A percentile compares a stretch with the other conserved stretches of the same genome.
These are phyloP conservation scores for Naganishia sp. DNA, from an alignment of 1,284 basidiomycete genomes.

Conservation along the genomic window DNA sequence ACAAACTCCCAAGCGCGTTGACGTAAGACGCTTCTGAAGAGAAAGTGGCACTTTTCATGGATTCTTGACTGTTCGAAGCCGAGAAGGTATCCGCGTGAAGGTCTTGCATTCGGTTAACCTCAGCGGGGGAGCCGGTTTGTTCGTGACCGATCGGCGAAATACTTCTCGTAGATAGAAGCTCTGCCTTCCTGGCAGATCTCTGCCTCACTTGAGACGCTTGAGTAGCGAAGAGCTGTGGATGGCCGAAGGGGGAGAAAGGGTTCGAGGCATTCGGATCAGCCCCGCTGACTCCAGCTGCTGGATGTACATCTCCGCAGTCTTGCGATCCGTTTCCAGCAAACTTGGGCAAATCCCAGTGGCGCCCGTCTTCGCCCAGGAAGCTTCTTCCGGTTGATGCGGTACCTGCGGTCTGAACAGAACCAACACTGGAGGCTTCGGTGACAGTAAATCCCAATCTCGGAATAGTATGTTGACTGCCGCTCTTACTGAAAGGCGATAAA, in stretches of 20 bases:
- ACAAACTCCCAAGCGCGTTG: conserved; percentile 12
- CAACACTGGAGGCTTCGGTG: conserved; percentile 6
- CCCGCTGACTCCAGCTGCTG: too few species aligned
- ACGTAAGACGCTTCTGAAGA: conserved; percentile 17
- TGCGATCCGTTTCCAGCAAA: neutral
- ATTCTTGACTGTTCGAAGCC: neutral
- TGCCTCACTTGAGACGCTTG: conserved; percentile 6
- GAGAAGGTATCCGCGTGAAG: too few species aligned
- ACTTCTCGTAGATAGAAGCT: conserved; percentile 17
- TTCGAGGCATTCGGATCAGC: neutral
- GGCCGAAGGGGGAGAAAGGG: conserved; percentile 22
- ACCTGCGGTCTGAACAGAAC: neutral
- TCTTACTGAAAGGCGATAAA: conserved; percentile 25
- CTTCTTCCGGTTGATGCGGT: conserved; percentile 1
- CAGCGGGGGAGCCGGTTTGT: neutral
- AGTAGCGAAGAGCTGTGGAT: conserved; percentile 1
- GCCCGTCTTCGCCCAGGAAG: neutral
- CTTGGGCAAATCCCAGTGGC: too few species aligned
- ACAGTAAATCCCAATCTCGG: conserved; percentile 9
- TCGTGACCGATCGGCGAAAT: conserved; percentile 29
- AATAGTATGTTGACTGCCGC: conserved; percentile 18
- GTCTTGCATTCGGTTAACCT: neutral
- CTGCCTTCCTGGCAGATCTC: conserved; percentile 12
- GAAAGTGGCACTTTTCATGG: neutral
- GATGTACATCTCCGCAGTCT: too few species aligned